Evolutionary conservation across 2,329 filamentous ascomycete genomes (phyloP), one percentile per base, ranked within the genome.

Genomic region (Ambrosiella beaveri): DNA sequence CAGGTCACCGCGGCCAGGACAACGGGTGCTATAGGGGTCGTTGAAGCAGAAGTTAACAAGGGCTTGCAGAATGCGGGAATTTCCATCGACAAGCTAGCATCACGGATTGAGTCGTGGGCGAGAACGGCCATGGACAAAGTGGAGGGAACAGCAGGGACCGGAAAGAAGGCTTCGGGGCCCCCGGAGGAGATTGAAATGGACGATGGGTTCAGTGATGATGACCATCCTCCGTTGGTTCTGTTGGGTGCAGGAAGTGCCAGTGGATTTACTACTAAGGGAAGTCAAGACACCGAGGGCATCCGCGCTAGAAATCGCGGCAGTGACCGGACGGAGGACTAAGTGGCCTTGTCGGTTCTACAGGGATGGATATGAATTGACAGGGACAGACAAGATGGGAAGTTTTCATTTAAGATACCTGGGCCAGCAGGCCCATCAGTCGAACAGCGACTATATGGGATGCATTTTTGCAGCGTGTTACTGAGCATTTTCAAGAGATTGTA

Each of bases 101-200:
- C 88, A 5, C 85, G 86, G 1, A 83, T 97, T 37, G 93, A 97
- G 70, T 85, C 84, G 1, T 98, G 93, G 89, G 75, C 97, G 60
- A 78, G 90, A 61, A 88, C 88, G 62, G 82, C 95, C 41, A 88
- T 88, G 61, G 74, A 77, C 5, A 84, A 83, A 65, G 57, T 40
- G 51, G 57, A 15, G 53, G 50, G 8, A 50, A 50, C 15, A 54
- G 45, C 27, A 12, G 52, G 27, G 54, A 58, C 27, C 17, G 54
- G 15, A 54, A 64, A 66, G 64, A 74, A 67, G 64, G n/a, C 52
- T 54, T 17, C 74, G 77, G 3, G 44, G 2, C 56, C 27, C 7
- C n/a, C 47, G 27, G 85, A 88, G 68, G 68, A 88, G 45, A 89
- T 89, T 65, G 85, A 89, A 67, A 72, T 89, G 61, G 76, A 80